These are phyloP conservation scores for Syncephalastrum sp. DNA, from an alignment of 371 early-diverging fungal species.

Conservation along the genomic window DNA sequence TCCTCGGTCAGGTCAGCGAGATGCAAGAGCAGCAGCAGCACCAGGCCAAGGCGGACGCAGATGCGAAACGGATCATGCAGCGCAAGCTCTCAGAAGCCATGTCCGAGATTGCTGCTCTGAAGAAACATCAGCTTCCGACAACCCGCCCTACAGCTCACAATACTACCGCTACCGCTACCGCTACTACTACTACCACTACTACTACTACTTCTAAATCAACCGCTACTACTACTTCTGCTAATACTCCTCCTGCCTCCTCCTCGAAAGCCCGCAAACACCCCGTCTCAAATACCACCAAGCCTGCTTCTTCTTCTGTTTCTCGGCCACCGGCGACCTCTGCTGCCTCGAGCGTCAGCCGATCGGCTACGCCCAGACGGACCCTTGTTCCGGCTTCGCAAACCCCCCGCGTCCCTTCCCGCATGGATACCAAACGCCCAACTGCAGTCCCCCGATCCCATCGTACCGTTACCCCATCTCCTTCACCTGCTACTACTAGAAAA, in stretches of 20 bases:
- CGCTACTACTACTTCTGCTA: background rate
- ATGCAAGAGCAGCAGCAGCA: slow-evolving; percentile 17
- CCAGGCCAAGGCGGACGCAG: slow-evolving; percentile 24
- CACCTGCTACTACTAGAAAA: background rate
- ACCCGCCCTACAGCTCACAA: background rate
- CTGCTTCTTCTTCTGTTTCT: too few species aligned
- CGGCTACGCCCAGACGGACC: slow-evolving; percentile 1
- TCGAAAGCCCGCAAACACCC: background rate
- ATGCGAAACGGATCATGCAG: slow-evolving; percentile 17
- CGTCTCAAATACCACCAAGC: too few species aligned
- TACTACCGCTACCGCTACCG: background rate
- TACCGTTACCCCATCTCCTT: slow-evolving; percentile 2
- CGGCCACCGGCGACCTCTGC: too few species aligned
- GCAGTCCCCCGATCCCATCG: slow-evolving; percentile 7
- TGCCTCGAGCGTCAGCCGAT: too few species aligned
- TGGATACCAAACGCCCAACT: slow-evolving; percentile 11
- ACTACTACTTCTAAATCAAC: background rate
- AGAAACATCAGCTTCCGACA: slow-evolving; percentile 1
- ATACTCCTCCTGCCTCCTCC: background rate
- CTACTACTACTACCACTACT: too few species aligned
- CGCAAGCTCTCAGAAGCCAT: slow-evolving; percentile 21
- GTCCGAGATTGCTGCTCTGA: slow-evolving; percentile 20
- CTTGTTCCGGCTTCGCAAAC: slow-evolving; percentile 5
- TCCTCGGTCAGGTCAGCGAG: slow-evolving; percentile 35
- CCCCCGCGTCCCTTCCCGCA: background rate